Evolutionary conservation across 2,329 filamentous ascomycete genomes (phyloP).

Genomic region (Diaporthe citri): DNA sequence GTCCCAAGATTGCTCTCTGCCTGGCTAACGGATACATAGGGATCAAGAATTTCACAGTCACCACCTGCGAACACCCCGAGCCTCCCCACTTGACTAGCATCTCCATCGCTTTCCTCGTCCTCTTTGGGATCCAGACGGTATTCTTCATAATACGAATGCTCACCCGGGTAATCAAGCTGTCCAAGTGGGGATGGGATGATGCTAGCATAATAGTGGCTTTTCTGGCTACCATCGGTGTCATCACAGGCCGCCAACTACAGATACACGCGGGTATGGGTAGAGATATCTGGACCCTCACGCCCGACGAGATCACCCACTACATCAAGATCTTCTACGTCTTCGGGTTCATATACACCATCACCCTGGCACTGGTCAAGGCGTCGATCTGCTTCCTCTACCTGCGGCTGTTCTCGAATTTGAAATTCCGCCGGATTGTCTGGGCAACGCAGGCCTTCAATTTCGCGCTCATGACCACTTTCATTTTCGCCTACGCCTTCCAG

Average conservation of each 20-base stretch:
- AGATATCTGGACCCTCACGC: conserved; percentile 41
- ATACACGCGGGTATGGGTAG: conserved; percentile 51
- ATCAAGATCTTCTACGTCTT: conserved; percentile 39
- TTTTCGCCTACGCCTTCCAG: conserved; percentile 37
- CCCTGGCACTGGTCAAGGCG: conserved; percentile 4
- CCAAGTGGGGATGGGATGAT: conserved; percentile 51
- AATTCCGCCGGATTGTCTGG: conserved; percentile 30
- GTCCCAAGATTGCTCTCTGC: neutral
- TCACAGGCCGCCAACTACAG: conserved; percentile 46
- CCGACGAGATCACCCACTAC: conserved; percentile 37
- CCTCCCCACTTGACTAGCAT: neutral
- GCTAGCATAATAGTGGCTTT: conserved; percentile 47
- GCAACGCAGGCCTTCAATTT: conserved; percentile 34
- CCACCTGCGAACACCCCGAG: neutral
- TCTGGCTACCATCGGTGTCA: conserved; percentile 36
- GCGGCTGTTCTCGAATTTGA: conserved; percentile 15
- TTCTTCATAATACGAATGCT: conserved; percentile 54
- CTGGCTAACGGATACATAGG: neutral
- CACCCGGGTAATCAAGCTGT: conserved; percentile 48
- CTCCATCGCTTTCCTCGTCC: conserved; percentile 25
- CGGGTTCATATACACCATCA: conserved; percentile 45
- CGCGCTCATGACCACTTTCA: conserved; percentile 36
- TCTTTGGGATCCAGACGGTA: conserved; percentile 51
- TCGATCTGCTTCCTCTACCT: conserved; percentile 32
- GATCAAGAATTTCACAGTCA: conserved; percentile 5